Evolutionary conservation across 352 stramenopile genomes (phyloP), one percentile per base, ranked within the genome.

Genomic region (Phytophthora litchii): DNA sequence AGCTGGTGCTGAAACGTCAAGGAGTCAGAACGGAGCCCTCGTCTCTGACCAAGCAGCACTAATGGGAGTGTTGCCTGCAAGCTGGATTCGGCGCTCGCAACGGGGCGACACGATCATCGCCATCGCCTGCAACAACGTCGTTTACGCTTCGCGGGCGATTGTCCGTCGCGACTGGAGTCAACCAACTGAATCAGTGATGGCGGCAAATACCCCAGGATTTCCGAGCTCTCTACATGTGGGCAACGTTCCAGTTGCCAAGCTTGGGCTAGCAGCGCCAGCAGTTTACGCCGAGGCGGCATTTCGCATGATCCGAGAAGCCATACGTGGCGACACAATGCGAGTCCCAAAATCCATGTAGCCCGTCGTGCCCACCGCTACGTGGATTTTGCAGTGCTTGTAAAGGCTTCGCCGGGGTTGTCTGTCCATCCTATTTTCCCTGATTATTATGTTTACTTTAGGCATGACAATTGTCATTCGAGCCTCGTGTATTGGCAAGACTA

Each of bases 31-130:
- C 46, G n/a, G 23, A 27, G 19, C 6, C 8, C 40, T 50, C 35
- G 52, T 49, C 52, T 43, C 35, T 60, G 36, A 19, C 41, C 37
- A n/a, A 34, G 27, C 25, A 38, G 38, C 31, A 63, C 41, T 60
- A 66, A 60, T 38, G 34, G 27, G 40, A 47, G 27, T 23, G 21
- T 41, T 45, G 20, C 47, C 20, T 35, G 27, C 31, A 55, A 54
- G 44, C 47, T 54, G 46, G 55, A 57, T 58, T 50, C 25, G 40
- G 36, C 32, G 42, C 14, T 56, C 49, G 47, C 55, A 58, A 64
- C 49, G 4, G 16, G 40, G 54, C 47, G 53, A 64, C 55, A 36
- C n/a, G 21, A 21, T 19, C 29, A 50, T 60, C 52, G 41, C 52
- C 41, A 60, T 13, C 38, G 21, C 21, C 17, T 36, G 40, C 21